Conservation (phyloP, 139 green algal genomes). For the Chlorella sp. region DNA sequence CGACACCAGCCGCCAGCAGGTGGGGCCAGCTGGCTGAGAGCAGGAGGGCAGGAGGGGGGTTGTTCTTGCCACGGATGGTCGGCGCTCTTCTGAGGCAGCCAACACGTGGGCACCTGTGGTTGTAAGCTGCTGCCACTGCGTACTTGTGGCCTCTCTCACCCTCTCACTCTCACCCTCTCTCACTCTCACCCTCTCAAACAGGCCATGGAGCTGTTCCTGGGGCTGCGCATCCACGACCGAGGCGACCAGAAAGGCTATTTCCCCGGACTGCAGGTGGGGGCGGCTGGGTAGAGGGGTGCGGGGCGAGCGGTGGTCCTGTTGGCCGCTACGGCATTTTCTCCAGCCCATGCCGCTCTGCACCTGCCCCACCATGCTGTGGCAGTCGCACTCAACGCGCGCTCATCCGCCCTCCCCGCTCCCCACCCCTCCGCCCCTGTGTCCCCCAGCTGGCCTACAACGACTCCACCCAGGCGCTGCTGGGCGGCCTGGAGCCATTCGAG, state of each 20-base stretch:
- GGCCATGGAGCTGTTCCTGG: constrained; percentile 86
- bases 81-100: too few relatives aligned
- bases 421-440: too few relatives aligned
- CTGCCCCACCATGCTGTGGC: neutral
- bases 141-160: neutral
- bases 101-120: too few relatives aligned
- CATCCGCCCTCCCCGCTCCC: neutral
- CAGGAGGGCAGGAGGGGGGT: neutral
- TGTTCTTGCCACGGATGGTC: neutral
- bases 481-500: constrained; percentile 19
- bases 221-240: constrained; percentile 50
- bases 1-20: constrained; percentile 49
- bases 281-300: neutral
- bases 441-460: constrained; percentile 3
- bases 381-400: neutral
- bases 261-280: constrained; percentile 20
- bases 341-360: neutral
- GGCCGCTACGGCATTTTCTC: neutral
- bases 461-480: constrained; percentile 14
- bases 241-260: constrained; percentile 18
- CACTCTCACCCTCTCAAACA: neutral
- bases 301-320: too few relatives aligned
- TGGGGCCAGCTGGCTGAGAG: neutral
- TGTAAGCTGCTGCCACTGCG: too few relatives aligned
- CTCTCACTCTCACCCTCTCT: neutral